Percentiles rank a stretch among this genome's conserved stretches.
These are phyloP conservation scores for Suhomyces guaymorum DNA, from an alignment of 1,139 yeast genomes.

Conservation along the genomic window DNA sequence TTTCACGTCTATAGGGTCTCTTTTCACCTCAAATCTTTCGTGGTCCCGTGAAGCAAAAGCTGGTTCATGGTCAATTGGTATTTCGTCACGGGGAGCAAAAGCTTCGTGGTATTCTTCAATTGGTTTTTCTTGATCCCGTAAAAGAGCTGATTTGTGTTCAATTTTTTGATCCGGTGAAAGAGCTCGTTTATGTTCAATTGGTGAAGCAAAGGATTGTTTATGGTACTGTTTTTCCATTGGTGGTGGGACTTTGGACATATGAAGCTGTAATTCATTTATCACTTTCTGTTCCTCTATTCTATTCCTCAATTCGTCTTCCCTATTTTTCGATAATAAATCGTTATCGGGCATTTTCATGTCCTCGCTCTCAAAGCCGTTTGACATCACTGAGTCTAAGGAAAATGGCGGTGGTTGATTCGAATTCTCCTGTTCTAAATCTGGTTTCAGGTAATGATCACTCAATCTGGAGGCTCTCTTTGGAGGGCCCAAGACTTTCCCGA, in stretches of 20 bases:
- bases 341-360: too few species aligned
- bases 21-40: too few species aligned
- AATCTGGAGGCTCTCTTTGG: slow-evolving; percentile 37
- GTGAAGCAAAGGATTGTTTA: too few species aligned
- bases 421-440: slow-evolving; percentile 4
- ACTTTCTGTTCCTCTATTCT: slow-evolving; percentile 30
- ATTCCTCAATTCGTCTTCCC: slow-evolving; percentile 28
- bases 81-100: too few species aligned
- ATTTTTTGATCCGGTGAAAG: too few species aligned
- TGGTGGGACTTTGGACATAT: not conserved
- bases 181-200: too few species aligned
- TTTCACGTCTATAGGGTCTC: not conserved
- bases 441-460: slow-evolving; percentile 15
- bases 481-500: slow-evolving; percentile 42
- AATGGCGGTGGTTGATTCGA: slow-evolving; percentile 17
- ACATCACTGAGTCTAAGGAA: slow-evolving; percentile 12
- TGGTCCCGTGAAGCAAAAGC: too few species aligned
- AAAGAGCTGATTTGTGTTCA: too few species aligned
- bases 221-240: too few species aligned
- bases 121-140: too few species aligned
- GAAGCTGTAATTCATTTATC: slow-evolving; percentile 19
- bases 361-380: not conserved
- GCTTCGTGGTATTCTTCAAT: too few species aligned
- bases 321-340: slow-evolving; percentile 20
- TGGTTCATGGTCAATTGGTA: too few species aligned